Evolutionary conservation across 208 protist species (phyloP).

Genomic region (Crithidia acanthocephali): DNA sequence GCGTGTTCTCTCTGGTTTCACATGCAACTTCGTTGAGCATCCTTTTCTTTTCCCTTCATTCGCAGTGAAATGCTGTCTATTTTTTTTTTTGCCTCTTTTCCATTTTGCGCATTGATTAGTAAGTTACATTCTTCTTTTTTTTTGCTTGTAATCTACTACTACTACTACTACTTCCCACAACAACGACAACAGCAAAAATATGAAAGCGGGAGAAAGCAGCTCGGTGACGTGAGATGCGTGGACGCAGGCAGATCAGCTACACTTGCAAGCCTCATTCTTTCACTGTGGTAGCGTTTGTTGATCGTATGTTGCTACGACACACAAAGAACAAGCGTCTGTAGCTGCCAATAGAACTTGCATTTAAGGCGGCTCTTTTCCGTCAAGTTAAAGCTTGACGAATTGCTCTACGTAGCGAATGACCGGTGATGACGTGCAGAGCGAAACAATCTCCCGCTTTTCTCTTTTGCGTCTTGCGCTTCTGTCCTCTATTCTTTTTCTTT

Average conservation of each 20-base stretch:
- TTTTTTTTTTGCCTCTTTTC: constrained; percentile 2
- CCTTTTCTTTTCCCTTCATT: neutral
- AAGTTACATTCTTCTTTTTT: neutral
- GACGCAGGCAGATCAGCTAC: too few species aligned
- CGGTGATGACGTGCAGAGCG: too few species aligned
- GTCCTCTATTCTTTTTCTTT: neutral
- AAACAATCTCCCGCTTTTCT: neutral
- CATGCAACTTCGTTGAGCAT: neutral
- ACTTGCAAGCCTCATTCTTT: too few species aligned
- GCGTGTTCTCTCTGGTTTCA: too few species aligned
- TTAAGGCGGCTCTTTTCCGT: too few species aligned
- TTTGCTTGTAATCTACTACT: neutral
- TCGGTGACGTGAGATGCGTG: too few species aligned
- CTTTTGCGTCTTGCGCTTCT: neutral
- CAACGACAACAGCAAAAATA: neutral
- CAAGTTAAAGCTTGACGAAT: too few species aligned
- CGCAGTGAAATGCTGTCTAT: neutral
- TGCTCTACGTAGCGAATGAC: too few species aligned
- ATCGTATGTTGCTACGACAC: too few species aligned
- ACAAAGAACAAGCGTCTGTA: too few species aligned
- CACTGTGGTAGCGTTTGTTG: too few species aligned
- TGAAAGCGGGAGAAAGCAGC: neutral
- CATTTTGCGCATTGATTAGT: constrained; percentile 3
- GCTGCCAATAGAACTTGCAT: too few species aligned
- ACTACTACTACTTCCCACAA: neutral